Evolutionary conservation across 2,329 filamentous ascomycete genomes (phyloP).

Genomic region (Proliferodiscus dingleyae): DNA sequence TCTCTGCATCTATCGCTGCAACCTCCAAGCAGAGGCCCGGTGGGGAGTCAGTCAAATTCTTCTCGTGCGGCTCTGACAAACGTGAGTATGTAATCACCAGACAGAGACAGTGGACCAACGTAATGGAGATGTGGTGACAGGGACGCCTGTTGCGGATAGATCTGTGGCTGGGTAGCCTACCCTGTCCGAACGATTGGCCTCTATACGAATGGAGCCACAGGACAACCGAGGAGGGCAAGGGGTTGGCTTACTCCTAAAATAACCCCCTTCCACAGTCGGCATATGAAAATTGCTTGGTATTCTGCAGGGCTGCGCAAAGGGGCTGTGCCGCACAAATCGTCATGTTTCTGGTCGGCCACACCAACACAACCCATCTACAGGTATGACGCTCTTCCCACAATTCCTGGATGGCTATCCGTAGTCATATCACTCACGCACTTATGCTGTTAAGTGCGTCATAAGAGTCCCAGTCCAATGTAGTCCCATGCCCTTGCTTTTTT

Average conservation of each 20-base stretch:
- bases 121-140: neutral
- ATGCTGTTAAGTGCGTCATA: slow-evolving; percentile 14
- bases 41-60: neutral
- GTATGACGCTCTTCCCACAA: slow-evolving; percentile 5
- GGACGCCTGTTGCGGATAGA: neutral
- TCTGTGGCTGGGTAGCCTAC: slow-evolving; percentile 6
- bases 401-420: neutral
- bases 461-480: slow-evolving; percentile 4
- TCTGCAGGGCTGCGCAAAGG: slow-evolving; percentile 13
- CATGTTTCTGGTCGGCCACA: neutral
- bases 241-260: slow-evolving; percentile 11
- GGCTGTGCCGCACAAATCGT: slow-evolving; percentile 14
- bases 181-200: slow-evolving; percentile 10
- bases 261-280: slow-evolving; percentile 2
- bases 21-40: too few relatives aligned
- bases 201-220: slow-evolving; percentile 8
- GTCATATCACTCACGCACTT: slow-evolving; percentile 2
- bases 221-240: slow-evolving; percentile 1
- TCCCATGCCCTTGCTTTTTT: slow-evolving; percentile 2
- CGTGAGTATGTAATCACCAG: slow-evolving; percentile 5
- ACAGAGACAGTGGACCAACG: neutral
- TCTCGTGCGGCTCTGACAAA: slow-evolving; percentile 6
- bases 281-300: neutral
- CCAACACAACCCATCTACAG: slow-evolving; percentile 1
- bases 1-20: too few relatives aligned